Evolutionary conservation across 2,329 filamentous ascomycete genomes (phyloP).

Genomic region (Talaromyces sp.): DNA sequence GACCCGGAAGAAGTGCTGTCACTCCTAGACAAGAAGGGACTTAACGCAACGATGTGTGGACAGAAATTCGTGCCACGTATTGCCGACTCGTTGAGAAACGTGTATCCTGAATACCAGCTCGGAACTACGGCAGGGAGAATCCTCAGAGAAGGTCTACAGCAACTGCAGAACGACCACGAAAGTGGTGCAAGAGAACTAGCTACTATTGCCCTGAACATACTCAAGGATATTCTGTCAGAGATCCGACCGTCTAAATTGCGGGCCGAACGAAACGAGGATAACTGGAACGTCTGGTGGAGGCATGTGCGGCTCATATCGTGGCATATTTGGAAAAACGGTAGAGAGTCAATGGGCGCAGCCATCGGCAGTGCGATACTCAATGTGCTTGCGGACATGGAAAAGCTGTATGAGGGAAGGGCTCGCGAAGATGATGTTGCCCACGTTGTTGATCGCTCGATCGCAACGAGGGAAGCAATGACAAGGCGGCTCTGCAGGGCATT

Average conservation of each 20-base stretch:
- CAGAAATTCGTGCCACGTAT: conserved; percentile 54
- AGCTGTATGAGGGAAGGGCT: conserved; percentile 24
- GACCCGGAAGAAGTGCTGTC: conserved; percentile 49
- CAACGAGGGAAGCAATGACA: conserved; percentile 24
- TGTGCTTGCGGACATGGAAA: conserved; percentile 26
- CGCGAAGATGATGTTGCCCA: conserved; percentile 17
- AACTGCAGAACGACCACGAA: conserved; percentile 55
- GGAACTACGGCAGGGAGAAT: conserved; percentile 45
- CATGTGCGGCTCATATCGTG: conserved; percentile 57
- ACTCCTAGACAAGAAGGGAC: conserved; percentile 27
- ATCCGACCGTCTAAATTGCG: conserved; percentile 13
- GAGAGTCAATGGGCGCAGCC: conserved; percentile 64
- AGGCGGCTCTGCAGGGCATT: conserved; percentile 27
- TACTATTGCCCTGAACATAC: conserved; percentile 48
- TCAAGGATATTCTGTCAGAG: conserved; percentile 46
- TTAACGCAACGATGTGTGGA: conserved; percentile 39
- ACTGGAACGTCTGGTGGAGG: conserved; percentile 51
- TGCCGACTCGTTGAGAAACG: conserved; percentile 55
- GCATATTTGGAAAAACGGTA: conserved; percentile 63
- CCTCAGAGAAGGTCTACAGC: conserved; percentile 48
- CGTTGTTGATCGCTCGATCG: conserved; percentile 28
- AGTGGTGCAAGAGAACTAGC: conserved; percentile 61
- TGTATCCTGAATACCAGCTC: conserved; percentile 58
- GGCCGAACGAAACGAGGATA: conserved; percentile 19
- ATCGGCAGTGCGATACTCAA: conserved; percentile 44